Conservation (phyloP, 1,284 basidiomycete genomes). For the Coniferiporia weirii region DNA sequence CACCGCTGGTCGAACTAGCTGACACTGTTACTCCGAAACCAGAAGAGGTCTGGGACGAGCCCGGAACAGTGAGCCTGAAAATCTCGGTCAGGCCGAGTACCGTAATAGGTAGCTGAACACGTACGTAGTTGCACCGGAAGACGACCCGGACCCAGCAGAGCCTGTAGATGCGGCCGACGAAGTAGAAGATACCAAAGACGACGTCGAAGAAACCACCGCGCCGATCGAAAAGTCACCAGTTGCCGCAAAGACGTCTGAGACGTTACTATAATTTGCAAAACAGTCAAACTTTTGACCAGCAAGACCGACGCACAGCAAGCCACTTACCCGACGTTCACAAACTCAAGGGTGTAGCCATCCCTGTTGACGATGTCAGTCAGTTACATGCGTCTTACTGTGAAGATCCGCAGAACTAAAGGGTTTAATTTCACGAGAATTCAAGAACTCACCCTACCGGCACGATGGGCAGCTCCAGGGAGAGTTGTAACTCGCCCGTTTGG, state of each 20-base stretch:
- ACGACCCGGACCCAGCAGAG: background rate
- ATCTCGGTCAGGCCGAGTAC: conserved; percentile 8
- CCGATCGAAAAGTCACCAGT: conserved; percentile 43
- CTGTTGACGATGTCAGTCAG: conserved; percentile 28
- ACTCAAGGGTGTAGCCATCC: conserved; percentile 46
- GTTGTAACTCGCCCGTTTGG: conserved; percentile 28
- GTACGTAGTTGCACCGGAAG: background rate
- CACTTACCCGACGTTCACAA: conserved; percentile 41
- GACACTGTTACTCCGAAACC: conserved; percentile 7
- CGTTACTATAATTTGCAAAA: conserved; percentile 45
- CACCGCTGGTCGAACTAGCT: background rate
- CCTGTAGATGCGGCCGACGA: conserved; percentile 20
- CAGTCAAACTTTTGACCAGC: too few relatives aligned
- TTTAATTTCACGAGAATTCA: background rate
- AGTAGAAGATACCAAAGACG: conserved; percentile 2
- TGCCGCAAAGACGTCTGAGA: conserved; percentile 40
- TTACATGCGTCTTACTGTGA: background rate
- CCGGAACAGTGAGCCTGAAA: conserved; percentile 1
- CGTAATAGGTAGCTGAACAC: background rate
- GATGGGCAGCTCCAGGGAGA: conserved; percentile 42
- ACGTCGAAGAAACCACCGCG: conserved; percentile 23
- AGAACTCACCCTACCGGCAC: conserved; percentile 46
- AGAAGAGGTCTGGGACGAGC: conserved; percentile 6
- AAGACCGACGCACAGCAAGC: conserved; percentile 1
- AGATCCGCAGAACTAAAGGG: background rate